phyloP scores from a whole-genome alignment of 2,329 filamentous ascomycete genomes.

The Canariomyces notabilis region DNA sequence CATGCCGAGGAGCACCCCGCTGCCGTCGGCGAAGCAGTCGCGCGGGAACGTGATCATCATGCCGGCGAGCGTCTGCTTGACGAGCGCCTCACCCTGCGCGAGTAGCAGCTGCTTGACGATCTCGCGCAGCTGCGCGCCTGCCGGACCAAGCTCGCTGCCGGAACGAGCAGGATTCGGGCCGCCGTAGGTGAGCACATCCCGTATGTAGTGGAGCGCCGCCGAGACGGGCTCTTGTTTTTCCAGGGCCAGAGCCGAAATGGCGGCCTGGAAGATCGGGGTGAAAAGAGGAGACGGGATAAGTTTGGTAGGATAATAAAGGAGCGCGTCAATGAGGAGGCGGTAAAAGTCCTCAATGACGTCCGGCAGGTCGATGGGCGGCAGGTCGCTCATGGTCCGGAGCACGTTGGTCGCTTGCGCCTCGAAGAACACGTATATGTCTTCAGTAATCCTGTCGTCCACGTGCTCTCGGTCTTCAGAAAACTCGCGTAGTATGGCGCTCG shows the following conservation, averaged over 20 bases:
- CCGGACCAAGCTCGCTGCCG: conserved; percentile 49
- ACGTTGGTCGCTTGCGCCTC: conserved; percentile 89
- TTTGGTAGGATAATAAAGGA: conserved; percentile 86
- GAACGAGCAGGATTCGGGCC: conserved; percentile 66
- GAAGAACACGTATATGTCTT: conserved; percentile 90
- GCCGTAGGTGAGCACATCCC: conserved; percentile 86
- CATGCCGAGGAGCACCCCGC: conserved; percentile 81
- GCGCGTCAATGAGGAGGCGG: conserved; percentile 82
- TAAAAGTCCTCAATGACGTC: conserved; percentile 95
- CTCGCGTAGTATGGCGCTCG: conserved; percentile 87
- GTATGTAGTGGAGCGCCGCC: conserved; percentile 86
- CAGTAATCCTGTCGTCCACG: conserved; percentile 74
- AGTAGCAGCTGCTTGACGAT: conserved; percentile 68
- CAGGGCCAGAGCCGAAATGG: conserved; percentile 77
- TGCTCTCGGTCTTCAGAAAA: conserved; percentile 88
- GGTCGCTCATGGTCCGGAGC: conserved; percentile 79
- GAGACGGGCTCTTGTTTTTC: conserved; percentile 90
- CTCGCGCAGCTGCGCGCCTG: conserved; percentile 63
- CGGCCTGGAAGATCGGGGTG: conserved; percentile 78
- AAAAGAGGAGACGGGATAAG: conserved; percentile 76
- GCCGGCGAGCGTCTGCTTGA: conserved; percentile 86
- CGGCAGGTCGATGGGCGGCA: conserved; percentile 69
- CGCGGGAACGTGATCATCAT: conserved; percentile 99
- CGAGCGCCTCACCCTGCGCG: conserved; percentile 68
- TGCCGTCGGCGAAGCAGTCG: conserved; percentile 92